Percentiles rank a stretch among this genome's conserved stretches.
Conservation (phyloP, 208 protist species). For the Leptomonas seymouri region DNA sequence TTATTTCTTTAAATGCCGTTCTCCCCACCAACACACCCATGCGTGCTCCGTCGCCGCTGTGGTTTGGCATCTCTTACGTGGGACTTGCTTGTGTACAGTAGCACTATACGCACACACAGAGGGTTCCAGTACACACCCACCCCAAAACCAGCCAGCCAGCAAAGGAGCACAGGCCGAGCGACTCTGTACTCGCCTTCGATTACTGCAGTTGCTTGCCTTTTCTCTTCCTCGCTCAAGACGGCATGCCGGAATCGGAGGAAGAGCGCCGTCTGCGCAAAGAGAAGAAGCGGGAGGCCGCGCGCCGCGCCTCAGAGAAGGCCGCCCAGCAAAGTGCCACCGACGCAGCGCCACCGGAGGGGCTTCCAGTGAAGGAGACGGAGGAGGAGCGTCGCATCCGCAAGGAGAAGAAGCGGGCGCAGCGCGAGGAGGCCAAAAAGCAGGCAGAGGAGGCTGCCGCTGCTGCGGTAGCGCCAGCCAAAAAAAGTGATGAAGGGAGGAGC, state of each 20-base stretch:
- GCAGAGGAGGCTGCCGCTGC: not conserved
- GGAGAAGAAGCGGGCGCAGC: conserved; percentile 53
- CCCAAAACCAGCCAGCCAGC: too few relatives aligned
- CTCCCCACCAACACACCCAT: too few relatives aligned
- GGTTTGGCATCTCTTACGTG: too few relatives aligned
- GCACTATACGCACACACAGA: too few relatives aligned
- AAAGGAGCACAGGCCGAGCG: not conserved
- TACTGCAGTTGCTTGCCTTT: not conserved
- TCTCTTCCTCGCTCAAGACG: too few relatives aligned
- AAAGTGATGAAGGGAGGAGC: not conserved
- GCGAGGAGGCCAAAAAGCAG: conserved; percentile 40
- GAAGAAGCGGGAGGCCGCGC: conserved; percentile 46
- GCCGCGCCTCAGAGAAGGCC: conserved; percentile 41
- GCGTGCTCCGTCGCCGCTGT: too few relatives aligned
- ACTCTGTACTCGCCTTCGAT: not conserved
- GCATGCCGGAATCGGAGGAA: conserved; percentile 23
- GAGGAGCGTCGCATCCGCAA: conserved; percentile 76
- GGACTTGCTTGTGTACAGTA: too few relatives aligned
- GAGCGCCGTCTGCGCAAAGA: conserved; percentile 56
- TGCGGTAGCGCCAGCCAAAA: not conserved
- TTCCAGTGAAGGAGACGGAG: conserved; percentile 57
- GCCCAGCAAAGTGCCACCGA: not conserved
- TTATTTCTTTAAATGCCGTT: too few relatives aligned
- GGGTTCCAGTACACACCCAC: too few relatives aligned
- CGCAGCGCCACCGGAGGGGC: not conserved